Evolutionary conservation across 129 eudicot genomes (phyloP).

Genomic region (Artemisia tridentata): DNA sequence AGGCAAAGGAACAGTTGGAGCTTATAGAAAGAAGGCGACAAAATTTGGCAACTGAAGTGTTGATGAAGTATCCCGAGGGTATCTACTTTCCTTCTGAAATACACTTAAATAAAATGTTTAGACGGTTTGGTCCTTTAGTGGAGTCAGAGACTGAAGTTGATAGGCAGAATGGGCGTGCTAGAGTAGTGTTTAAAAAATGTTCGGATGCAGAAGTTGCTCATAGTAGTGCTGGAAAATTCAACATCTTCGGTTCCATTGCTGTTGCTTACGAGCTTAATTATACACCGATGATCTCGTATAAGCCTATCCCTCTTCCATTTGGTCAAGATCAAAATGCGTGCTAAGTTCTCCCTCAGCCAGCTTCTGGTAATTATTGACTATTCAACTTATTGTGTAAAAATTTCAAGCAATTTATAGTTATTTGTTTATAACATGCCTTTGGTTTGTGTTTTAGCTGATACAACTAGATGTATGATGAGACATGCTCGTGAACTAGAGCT

Average conservation of each 20-base stretch:
- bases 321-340: slow-evolving; percentile 35
- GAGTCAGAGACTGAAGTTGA: slow-evolving; percentile 89
- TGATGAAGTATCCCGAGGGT: slow-evolving; percentile 54
- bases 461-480: slow-evolving; percentile 1
- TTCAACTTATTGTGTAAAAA: background rate
- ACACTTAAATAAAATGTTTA: slow-evolving; percentile 60
- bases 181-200: slow-evolving; percentile 78
- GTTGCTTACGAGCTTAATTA: slow-evolving; percentile 77
- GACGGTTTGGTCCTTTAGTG: slow-evolving; percentile 76
- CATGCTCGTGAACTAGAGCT: slow-evolving; percentile 13
- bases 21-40: slow-evolving; percentile 37
- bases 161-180: slow-evolving; percentile 59
- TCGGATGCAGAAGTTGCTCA: slow-evolving; percentile 90
- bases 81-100: slow-evolving; percentile 59
- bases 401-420: background rate
- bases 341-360: slow-evolving; percentile 19
- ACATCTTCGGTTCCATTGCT: slow-evolving; percentile 63
- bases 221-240: slow-evolving; percentile 68
- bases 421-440: background rate
- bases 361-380: slow-evolving; percentile 33
- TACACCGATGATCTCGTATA: slow-evolving; percentile 54
- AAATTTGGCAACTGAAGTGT: slow-evolving; percentile 65
- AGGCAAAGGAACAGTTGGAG: slow-evolving; percentile 42
- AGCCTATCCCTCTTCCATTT: slow-evolving; percentile 46
- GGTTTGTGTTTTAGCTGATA: slow-evolving; percentile 16